A percentile compares a stretch with the other conserved stretches of the same genome.
Evolutionary conservation across 805 yeast species (phyloP).

Genomic region (Monosporozyma siamensis): DNA sequence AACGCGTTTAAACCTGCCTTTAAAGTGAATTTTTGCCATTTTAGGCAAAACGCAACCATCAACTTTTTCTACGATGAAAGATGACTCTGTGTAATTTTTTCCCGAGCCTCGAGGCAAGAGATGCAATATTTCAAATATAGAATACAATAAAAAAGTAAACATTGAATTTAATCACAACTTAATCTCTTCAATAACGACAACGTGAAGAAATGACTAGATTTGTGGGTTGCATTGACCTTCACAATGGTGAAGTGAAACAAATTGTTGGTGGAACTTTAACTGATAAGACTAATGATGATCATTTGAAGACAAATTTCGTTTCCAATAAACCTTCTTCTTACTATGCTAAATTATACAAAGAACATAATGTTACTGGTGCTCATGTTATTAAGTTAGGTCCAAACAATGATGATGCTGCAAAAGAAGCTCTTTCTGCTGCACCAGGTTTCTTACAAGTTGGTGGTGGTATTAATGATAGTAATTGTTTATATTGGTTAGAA

Average conservation of each 20-base stretch:
- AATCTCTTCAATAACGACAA: neutral
- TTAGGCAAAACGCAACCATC: neutral
- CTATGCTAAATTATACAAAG: constrained; percentile 62
- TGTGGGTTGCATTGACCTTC: constrained; percentile 93
- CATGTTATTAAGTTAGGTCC: constrained; percentile 91
- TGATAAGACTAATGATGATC: constrained; percentile 40
- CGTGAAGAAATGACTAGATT: constrained; percentile 59
- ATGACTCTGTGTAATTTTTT: no score
- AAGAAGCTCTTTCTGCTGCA: constrained; percentile 65
- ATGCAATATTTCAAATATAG: no score
- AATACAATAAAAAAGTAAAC: no score
- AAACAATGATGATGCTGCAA: constrained; percentile 75
- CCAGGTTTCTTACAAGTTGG: constrained; percentile 75
- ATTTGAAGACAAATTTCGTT: constrained; percentile 64
- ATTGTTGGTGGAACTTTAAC: constrained; percentile 89
- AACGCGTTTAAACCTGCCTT: no score
- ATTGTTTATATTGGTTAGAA: constrained; percentile 73
- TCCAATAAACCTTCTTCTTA: constrained; percentile 63
- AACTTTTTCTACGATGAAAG: neutral
- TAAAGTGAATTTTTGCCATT: no score
- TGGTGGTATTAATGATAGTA: constrained; percentile 75
- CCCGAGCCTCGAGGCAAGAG: no score
- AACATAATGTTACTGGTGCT: constrained; percentile 56
- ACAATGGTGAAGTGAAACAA: constrained; percentile 90
- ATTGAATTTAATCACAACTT: no score